Evolutionary conservation across 805 yeast genomes (phyloP), one percentile per base, ranked within the genome.

Genomic region (Wickerhamiella lipophila): DNA sequence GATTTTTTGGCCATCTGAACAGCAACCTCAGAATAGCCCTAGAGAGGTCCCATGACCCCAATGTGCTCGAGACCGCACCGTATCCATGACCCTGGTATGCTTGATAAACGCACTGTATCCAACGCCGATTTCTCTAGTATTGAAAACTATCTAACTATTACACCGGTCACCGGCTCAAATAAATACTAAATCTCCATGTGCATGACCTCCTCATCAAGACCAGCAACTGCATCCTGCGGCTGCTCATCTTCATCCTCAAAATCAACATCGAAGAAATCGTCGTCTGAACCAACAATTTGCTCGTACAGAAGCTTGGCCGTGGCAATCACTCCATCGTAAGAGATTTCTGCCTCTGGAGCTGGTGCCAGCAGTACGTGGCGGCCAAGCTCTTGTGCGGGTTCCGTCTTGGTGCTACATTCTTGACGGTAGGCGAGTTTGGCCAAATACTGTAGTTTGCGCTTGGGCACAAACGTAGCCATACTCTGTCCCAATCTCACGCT

Each of bases 251-350:
- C 96, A 63, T 89, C 97, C 65, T 89, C 96, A 61, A 89, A 89
- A 65, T 89, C 97, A 38, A 89, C 84, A 63, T 86, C 95, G 61
- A 89, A 89, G 68, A 92, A 92, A 65, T 89, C 97, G 58, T 89
- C 96, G 61, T 83, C 92, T 1, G 94, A 76, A 8, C 97, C 97
- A 9, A 92, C 94, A 53, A 89, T 79, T 50, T 74, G 71, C 52
- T 77, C 79, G 63, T 85, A 89, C 38, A 89, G 62, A 18, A 76
- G 68, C 60, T 78, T 82, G 6, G 88, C 86, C 52, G 86, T 92
- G 1, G 88, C 78, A 16, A 89, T 76, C 3, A 84, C 76, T 26
- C 96, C 97, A 62, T 89, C 96, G 63, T 87, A 89, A 34, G 95
- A 81, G 26, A 92, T 74, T 60, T 89, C 97, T 6, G 83, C 71